Conservation (phyloP, 257 asterid species). For the Rauvolfia tetraphylla region DNA sequence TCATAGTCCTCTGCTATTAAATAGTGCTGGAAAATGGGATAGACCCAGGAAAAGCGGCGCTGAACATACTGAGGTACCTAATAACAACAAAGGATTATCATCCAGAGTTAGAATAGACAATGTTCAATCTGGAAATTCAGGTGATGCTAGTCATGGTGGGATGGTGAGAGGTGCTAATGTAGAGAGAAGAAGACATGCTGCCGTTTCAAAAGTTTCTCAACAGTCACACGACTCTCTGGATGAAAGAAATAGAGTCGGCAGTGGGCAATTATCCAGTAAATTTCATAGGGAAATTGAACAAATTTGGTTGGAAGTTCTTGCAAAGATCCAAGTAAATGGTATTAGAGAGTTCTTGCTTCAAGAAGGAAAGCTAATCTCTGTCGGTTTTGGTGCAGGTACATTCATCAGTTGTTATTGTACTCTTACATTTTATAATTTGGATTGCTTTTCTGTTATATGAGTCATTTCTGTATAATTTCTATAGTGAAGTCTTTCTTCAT, state of each 20-base stretch:
- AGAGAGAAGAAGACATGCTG: conserved; percentile 30
- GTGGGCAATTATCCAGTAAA: conserved; percentile 30
- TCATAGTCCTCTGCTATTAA: conserved; percentile 57
- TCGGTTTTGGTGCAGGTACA: conserved; percentile 87
- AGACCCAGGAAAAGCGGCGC: conserved; percentile 54
- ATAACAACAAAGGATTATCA: conserved; percentile 23
- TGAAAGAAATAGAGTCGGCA: conserved; percentile 30
- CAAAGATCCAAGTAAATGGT: conserved; percentile 51
- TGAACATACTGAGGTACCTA: conserved; percentile 34
- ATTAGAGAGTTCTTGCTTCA: conserved; percentile 67
- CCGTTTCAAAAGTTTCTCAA: conserved; percentile 33
- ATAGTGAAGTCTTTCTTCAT: background rate
- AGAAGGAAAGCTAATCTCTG: conserved; percentile 80
- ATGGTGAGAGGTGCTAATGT: conserved; percentile 27
- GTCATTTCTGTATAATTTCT: background rate
- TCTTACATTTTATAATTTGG: background rate
- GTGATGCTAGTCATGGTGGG: conserved; percentile 30
- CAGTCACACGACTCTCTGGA: conserved; percentile 22
- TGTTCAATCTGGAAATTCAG: conserved; percentile 43
- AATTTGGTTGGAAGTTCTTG: conserved; percentile 81
- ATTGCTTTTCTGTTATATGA: background rate
- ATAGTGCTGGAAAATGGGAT: conserved; percentile 35
- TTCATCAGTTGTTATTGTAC: background rate
- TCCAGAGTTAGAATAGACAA: conserved; percentile 24
- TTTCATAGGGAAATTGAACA: conserved; percentile 46